These are phyloP conservation scores for Pterocarpus macrocarpus DNA, from an alignment of 306 rosid species.

Conservation along the genomic window DNA sequence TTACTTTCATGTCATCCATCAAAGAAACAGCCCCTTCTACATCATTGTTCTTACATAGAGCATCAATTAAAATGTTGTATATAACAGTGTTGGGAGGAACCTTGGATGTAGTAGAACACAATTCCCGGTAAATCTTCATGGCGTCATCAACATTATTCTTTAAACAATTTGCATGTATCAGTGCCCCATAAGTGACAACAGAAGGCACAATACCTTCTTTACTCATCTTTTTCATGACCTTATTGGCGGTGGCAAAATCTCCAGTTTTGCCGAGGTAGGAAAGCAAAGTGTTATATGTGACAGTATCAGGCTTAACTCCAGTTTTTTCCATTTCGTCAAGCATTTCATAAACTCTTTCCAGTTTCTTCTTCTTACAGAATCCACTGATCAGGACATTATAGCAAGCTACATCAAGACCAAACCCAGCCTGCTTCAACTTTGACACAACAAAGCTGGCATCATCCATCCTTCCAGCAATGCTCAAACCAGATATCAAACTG, in stretches of 20 bases:
- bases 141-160: constrained; percentile 58
- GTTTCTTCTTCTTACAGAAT: constrained; percentile 75
- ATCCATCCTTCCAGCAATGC: constrained; percentile 81
- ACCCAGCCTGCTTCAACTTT: constrained; percentile 75
- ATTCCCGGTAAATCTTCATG: constrained; percentile 66
- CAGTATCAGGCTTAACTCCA: constrained; percentile 70
- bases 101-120: constrained; percentile 58
- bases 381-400: constrained; percentile 77
- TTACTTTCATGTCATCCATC: constrained; percentile 69
- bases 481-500: constrained; percentile 77
- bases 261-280: constrained; percentile 69
- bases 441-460: constrained; percentile 72
- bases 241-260: constrained; percentile 54
- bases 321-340: constrained; percentile 70
- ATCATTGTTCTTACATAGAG: constrained; percentile 65
- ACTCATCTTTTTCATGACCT: constrained; percentile 68
- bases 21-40: constrained; percentile 63
- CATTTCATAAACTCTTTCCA: constrained; percentile 62
- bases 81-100: constrained; percentile 74
- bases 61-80: constrained; percentile 69
- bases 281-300: constrained; percentile 82
- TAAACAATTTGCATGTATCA: constrained; percentile 79
- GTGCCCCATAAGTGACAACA: constrained; percentile 76
- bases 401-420: constrained; percentile 62
- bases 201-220: constrained; percentile 63